phyloP scores from a whole-genome alignment of 164 flowering plant genomes.

The Echeveria elegans region DNA sequence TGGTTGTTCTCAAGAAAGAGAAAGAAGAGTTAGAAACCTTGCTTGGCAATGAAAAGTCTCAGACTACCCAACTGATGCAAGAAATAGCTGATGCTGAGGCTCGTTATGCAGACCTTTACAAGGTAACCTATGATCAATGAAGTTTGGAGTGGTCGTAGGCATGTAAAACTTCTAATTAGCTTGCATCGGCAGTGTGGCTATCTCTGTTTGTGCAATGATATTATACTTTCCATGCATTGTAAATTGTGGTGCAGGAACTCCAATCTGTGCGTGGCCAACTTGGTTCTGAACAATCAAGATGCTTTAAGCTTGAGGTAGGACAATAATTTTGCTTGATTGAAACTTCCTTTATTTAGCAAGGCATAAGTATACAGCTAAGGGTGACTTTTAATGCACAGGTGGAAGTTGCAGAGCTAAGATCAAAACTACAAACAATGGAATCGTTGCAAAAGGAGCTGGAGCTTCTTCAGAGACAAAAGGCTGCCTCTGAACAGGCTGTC shows the following conservation, averaged over 20 bases:
- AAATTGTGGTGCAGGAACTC: constrained; percentile 58
- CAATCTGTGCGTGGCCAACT: constrained; percentile 95
- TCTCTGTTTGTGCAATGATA: neutral
- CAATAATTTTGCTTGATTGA: neutral
- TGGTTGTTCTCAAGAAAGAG: constrained; percentile 59
- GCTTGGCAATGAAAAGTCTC: constrained; percentile 67
- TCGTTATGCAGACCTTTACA: constrained; percentile 64
- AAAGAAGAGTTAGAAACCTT: constrained; percentile 80
- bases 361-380: neutral
- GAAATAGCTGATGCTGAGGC: constrained; percentile 66
- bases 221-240: neutral
- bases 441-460: constrained; percentile 81
- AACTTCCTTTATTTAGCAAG: neutral
- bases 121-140: constrained; percentile 35
- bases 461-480: constrained; percentile 81
- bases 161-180: neutral
- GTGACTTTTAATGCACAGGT: constrained; percentile 44
- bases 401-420: constrained; percentile 90
- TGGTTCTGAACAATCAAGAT: constrained; percentile 93
- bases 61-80: constrained; percentile 63
- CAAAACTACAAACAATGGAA: constrained; percentile 83
- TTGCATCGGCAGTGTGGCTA: neutral
- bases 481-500: constrained; percentile 90
- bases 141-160: neutral
- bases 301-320: constrained; percentile 95